Base-by-base conservation (phyloP, 306 rosid species). In the Senna tora region DNA sequence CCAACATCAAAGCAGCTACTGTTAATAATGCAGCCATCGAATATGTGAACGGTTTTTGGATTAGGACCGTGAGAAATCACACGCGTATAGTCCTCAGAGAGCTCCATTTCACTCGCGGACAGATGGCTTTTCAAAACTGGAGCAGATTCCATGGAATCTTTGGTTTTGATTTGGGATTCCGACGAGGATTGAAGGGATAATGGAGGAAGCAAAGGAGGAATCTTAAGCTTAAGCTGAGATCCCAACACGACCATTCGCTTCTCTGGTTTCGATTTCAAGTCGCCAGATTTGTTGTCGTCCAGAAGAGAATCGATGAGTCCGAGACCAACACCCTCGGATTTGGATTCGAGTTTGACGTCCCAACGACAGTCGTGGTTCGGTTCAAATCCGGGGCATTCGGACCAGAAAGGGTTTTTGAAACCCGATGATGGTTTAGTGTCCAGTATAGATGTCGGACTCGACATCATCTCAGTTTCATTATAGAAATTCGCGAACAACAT, bases 1-100 rank as follows among this genome's bases (percentile, higher is more conserved):
- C 77, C 92, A 74, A 67, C 54, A 13, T 55, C 84, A 52, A 86
- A 92, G 52, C 75, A 76, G 52, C 79, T 75, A 76, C 87, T 88
- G 71, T 87, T 86, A 53, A 94, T 83, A 30, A 94, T 66, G 81
- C 91, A 86, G 45, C 91, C 83, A 54, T 86, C 92, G 22, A 84
- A 91, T 60, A 94, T 94, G 46, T 89, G 98, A 11, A 83, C 89
- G 46, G 97, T 87, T 85, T 65, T 82, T 8, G 98, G 97, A 47
- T 89, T 93, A 0, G 97, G 94, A 0, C 97, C 92, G 47, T 83
- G 95, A 0, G 82, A 75, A 34, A 87, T 91, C 66, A 94, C 96
- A 5, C 98, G 90, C 0, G 98, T 89, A 32, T 94, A 94, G 21
- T 94, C 97, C 78, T 94, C 98, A 0, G 97, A 94, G 2, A 80